Base-by-base conservation (phyloP, 441 rosid genomes). In the Brassica hybrid region DNA sequence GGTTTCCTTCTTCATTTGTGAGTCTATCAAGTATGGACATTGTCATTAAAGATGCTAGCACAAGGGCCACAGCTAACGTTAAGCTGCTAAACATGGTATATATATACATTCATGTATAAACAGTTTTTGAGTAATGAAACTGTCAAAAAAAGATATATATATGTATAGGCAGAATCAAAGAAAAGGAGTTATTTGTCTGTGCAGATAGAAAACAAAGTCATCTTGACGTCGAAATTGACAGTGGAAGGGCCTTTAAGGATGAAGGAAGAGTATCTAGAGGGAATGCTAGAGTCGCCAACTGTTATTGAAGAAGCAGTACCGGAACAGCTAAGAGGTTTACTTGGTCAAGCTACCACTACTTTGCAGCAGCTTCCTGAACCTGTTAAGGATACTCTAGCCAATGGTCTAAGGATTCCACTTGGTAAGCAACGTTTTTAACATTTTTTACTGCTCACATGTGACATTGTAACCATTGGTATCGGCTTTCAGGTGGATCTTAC, bases 241-340 rank as follows among this genome's bases (percentile, higher is more conserved):
- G 87, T 92, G 43, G 97, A 94, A 85, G 98, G 98, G 62, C 97
- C 98, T n/a, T 86, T 87, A 68, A 86, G 98, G 74, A 91, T 94
- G 93, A 94, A 84, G 79, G 97, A 92, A 82, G 97, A 90, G 80
- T 92, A 89, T 74, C 61, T 89, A 48, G 97, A 94, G 76, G 97
- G 91, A 71, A 60, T 80, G 61, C 27, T 94, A 11, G 97, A 91
- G 80, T 85, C 93, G 32, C 96, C 98, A 21, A 86, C 83, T 4
- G 71, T 94, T 23, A 80, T 92, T 78, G 93, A 90, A 89, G 97
- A 91, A 79, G 79, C 89, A 13, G 71, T 94, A 30, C 98, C 97
- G 25, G 90, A 85, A 65, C 93, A 94, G 84, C 81, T 94, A 57
- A 89, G 87, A 83, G 94, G 92, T 76, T 85, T 85, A 25, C 68